These are phyloP conservation scores for Pyronema domesticum DNA, from an alignment of 495 filamentous ascomycete species.

Conservation along the genomic window DNA sequence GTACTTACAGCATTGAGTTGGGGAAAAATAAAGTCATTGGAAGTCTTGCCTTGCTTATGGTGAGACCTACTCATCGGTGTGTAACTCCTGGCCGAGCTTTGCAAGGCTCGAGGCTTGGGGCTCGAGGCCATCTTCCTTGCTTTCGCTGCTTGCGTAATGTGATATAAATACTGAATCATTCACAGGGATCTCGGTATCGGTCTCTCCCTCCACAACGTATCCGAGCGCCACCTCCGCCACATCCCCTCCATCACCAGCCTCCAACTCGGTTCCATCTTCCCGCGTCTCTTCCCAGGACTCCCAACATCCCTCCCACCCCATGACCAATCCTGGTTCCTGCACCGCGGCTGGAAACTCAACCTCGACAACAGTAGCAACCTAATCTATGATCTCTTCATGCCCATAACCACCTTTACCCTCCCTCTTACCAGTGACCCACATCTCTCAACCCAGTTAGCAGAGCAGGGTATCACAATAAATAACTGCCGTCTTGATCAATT, in stretches of 20 bases:
- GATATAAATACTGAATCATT: no score
- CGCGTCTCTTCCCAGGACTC: constrained; percentile 40
- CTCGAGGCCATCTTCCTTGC: no score
- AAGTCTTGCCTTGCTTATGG: constrained; percentile 41
- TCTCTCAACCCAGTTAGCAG: constrained; percentile 24
- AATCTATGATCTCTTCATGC: constrained; percentile 39
- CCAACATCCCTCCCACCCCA: constrained; percentile 28
- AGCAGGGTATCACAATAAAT: constrained; percentile 28
- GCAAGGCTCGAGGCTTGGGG: no score
- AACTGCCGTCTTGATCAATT: constrained; percentile 36
- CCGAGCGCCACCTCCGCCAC: constrained; percentile 34
- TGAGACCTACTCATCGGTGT: constrained; percentile 33
- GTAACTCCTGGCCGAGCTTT: no score
- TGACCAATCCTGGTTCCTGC: constrained; percentile 39
- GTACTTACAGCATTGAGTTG: constrained; percentile 40
- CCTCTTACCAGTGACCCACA: no score
- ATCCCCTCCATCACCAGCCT: constrained; percentile 37
- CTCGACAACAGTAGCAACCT: constrained; percentile 27
- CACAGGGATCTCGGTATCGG: constrained; percentile 36
- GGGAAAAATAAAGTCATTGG: constrained; percentile 38
- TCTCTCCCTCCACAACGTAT: constrained; percentile 38
- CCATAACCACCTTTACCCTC: constrained; percentile 34
- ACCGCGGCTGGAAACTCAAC: constrained; percentile 41
- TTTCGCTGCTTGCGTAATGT: no score
- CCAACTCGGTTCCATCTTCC: constrained; percentile 44